Evolutionary conservation across 495 filamentous ascomycete genomes (phyloP), one percentile per base, ranked within the genome.

Genomic region (Evernia prunastri): DNA sequence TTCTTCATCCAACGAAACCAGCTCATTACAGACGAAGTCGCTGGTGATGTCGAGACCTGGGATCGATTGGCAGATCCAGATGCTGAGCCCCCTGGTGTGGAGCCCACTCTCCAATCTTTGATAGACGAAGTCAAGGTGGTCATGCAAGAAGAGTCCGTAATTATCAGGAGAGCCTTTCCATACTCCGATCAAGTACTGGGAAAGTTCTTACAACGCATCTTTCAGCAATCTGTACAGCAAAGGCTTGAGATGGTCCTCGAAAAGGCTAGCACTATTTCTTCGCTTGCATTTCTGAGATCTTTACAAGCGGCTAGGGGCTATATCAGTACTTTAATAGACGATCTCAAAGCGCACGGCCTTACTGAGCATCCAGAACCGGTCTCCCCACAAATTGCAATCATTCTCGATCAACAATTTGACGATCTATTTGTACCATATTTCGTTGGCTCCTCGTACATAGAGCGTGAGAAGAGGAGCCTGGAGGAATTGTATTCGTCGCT

Each of bases 151-250:
- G 95, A 97, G 69, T 96, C 92, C 13, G 88, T 88, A 66, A 96
- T 96, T 71, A 97, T 99, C 68, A 92, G 90, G 70, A 83, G 91
- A 35, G 95, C 92, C 7, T 99, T 99, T 71, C 92, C 95, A 2
- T 97, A 91, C 74, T 90, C 96, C 68, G 95, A 99, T 56, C 90
- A 92, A 60, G 95, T 99, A 8, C 77, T 99, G 53, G 84, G 85
- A 43, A 90, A 90, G 65, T 99, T 99, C 67, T 76, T 97, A 35
- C 95, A 97, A 74, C 84, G 95, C 39, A 87, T 99, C 9, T 99
- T 97, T 72, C 93, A 99, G 72, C 95, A 99, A 73, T 96, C 93
- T 4, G 88, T 98, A 66, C 95, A 97, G 72, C 94, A 97, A 74
- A 81, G 92, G 4, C 80, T 99, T 17, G 95, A 99, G 69, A 91